These are phyloP conservation scores for Talaromyces sp. DNA, from an alignment of 2,329 filamentous ascomycete genomes.

Conservation along the genomic window DNA sequence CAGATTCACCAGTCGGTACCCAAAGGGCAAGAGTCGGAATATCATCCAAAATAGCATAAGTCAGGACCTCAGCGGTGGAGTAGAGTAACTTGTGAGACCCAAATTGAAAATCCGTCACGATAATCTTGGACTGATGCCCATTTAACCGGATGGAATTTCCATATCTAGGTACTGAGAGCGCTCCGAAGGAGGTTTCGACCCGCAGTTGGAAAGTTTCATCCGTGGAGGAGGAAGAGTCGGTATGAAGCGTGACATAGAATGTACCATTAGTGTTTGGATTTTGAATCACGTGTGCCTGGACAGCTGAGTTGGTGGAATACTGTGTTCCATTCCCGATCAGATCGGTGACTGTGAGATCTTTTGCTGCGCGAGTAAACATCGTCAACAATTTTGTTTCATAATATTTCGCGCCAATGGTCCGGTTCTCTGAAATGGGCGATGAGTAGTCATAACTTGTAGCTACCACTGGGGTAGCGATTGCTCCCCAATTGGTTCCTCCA, in stretches of 20 bases:
- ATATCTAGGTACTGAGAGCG: constrained; percentile 40
- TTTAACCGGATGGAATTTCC: constrained; percentile 36
- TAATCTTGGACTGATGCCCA: constrained; percentile 44
- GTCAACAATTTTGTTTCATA: constrained; percentile 72
- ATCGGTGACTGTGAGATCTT: constrained; percentile 56
- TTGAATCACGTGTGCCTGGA: not conserved
- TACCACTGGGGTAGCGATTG: constrained; percentile 65
- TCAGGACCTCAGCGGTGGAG: constrained; percentile 44
- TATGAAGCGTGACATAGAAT: constrained; percentile 67
- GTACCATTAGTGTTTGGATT: constrained; percentile 43
- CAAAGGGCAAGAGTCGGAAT: constrained; percentile 49
- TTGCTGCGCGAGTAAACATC: constrained; percentile 66
- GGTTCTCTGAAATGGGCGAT: constrained; percentile 64
- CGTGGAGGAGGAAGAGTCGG: constrained; percentile 56
- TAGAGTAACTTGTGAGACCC: constrained; percentile 48
- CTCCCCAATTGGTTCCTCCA: constrained; percentile 69
- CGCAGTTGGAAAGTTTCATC: constrained; percentile 62
- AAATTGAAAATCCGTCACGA: constrained; percentile 44
- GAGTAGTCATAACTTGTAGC: constrained; percentile 62
- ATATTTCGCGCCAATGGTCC: constrained; percentile 71
- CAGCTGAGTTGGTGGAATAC: constrained; percentile 14
- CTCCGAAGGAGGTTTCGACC: constrained; percentile 44
- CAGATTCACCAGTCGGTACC: constrained; percentile 37
- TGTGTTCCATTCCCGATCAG: constrained; percentile 49
- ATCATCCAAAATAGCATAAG: constrained; percentile 56